Percentiles rank a stretch among this genome's conserved stretches.
Evolutionary conservation across 768 basidiomycete species (phyloP).

Genomic region (Suillus brevipes): DNA sequence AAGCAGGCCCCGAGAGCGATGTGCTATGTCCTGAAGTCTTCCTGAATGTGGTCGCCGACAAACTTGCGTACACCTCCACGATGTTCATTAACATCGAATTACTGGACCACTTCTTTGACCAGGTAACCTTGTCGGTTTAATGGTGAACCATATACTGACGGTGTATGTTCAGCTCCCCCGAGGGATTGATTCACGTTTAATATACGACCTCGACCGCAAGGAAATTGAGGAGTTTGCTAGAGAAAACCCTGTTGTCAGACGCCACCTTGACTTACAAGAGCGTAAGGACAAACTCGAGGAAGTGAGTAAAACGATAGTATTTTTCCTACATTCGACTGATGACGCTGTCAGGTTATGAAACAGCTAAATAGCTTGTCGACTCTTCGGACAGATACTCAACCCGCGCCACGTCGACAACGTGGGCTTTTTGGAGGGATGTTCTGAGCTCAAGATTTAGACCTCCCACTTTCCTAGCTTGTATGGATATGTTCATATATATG

Average conservation of each 20-base stretch:
- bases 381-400: slow-evolving; percentile 79
- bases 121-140: slow-evolving; percentile 50
- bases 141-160: slow-evolving; percentile 1
- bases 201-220: slow-evolving; percentile 89
- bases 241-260: slow-evolving; percentile 88
- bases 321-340: slow-evolving; percentile 11
- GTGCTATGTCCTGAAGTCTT: slow-evolving; percentile 95
- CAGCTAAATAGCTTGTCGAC: slow-evolving; percentile 91
- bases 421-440: slow-evolving; percentile 82
- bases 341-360: slow-evolving; percentile 77
- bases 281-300: slow-evolving; percentile 97
- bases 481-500: slow-evolving; percentile 15
- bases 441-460: slow-evolving; percentile 30
- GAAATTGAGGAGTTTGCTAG: slow-evolving; percentile 92
- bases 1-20: slow-evolving; percentile 82
- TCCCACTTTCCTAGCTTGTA: slow-evolving; percentile 4
- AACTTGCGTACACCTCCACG: slow-evolving; percentile 91
- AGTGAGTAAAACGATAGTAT: slow-evolving; percentile 40
- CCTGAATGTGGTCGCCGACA: slow-evolving; percentile 94
- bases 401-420: slow-evolving; percentile 68
- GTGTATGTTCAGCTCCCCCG: slow-evolving; percentile 80
- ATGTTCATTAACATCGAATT: slow-evolving; percentile 99
- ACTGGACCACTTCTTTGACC: slow-evolving; percentile 98
- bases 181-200: slow-evolving; percentile 90
- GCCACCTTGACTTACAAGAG: slow-evolving; percentile 92